These are phyloP conservation scores for Coriolopsis trogii DNA, from an alignment of 1,284 basidiomycete genomes.

Conservation along the genomic window DNA sequence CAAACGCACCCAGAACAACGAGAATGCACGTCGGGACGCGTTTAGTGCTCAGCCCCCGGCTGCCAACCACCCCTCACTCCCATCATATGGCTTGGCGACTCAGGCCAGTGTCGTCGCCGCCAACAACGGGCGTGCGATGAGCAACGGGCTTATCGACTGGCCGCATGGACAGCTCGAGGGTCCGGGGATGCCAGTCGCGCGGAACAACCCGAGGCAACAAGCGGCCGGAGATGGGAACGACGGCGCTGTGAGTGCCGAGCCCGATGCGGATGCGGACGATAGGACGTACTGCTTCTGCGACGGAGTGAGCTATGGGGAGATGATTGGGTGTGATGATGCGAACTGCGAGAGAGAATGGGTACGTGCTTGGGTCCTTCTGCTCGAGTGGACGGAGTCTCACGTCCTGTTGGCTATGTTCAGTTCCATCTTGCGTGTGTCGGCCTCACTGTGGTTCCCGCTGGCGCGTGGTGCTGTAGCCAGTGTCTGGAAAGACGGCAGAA, in stretches of 20 bases:
- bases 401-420: constrained; percentile 42
- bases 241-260: constrained; percentile 23
- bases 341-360: constrained; percentile 95
- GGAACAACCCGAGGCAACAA: constrained; percentile 39
- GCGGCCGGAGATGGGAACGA: constrained; percentile 28
- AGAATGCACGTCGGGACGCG: constrained; percentile 34
- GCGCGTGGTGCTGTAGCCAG: constrained; percentile 82
- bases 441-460: constrained; percentile 71
- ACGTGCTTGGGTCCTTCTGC: constrained; percentile 39
- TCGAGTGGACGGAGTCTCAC: not conserved
- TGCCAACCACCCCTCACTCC: constrained; percentile 46
- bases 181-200: constrained; percentile 70
- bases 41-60: constrained; percentile 41
- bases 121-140: constrained; percentile 16
- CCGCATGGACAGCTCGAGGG: constrained; percentile 65
- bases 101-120: constrained; percentile 18
- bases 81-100: constrained; percentile 40
- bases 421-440: constrained; percentile 87
- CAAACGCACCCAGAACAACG: constrained; percentile 28
- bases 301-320: constrained; percentile 88
- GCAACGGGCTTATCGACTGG: constrained; percentile 39
- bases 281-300: constrained; percentile 90
- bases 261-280: constrained; percentile 53
- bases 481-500: constrained; percentile 59
- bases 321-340: constrained; percentile 96